Base-by-base conservation (phyloP, 331 rosid species). In the Malus hybrid region DNA sequence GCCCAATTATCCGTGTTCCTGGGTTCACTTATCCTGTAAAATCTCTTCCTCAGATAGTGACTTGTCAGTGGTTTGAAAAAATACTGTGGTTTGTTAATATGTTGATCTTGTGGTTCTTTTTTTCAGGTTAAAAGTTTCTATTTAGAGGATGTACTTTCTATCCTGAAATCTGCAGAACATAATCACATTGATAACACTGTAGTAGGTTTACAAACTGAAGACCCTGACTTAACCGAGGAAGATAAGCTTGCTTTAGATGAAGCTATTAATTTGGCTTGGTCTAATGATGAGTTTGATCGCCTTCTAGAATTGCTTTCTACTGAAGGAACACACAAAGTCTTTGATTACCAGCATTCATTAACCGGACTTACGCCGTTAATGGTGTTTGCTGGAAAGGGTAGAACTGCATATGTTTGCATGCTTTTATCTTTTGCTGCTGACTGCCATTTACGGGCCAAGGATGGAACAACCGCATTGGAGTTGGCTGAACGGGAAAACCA, bases 381-480 rank as follows among this genome's bases (percentile, higher is more conserved):
- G 96, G 97, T 92, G 52, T 86, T 92, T 89, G 88, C 97, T 73
- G 97, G 93, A 74, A 95, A 86, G 83, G 97, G 99, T 75, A 92
- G 91, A 79, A 86, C 88, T 68, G 87, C 84, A 56, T 89, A 92
- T 71, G 83, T 95, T 82, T 87, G 93, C 85, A 85, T 86, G 92
- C 90, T 95, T 65, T 83, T 95, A 80, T 87, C 99, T 57, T 50
- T 87, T 19, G 97, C 96, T 76, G 96, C 93, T 36, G 90, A 86
- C 75, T 85, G 86, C 86, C 79, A 78, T 66, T 84, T 95, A 78
- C 86, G n/a, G 80, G 88, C 88, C 84, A 88, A 81, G 73, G 96
- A 89, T 36, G 97, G 97, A 67, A 70, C 81, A 33, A 92, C 82
- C 29, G 97, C 97, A 5, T 80, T 85, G 67, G 90, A 87, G 78